Base-by-base conservation (phyloP, 1,284 basidiomycete species). In the Meripilus lineatus region DNA sequence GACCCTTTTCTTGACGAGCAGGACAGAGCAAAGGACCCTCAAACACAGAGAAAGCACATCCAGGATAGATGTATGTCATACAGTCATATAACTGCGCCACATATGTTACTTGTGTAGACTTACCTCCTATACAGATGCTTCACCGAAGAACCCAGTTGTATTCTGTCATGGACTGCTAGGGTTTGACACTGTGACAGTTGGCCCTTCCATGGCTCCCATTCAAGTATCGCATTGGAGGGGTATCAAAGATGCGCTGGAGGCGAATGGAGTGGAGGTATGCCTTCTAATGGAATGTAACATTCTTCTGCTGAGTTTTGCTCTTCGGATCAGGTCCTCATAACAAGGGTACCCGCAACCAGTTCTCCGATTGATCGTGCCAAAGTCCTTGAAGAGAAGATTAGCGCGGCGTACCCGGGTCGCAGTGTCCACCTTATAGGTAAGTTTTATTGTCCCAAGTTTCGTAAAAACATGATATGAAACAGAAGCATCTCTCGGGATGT, bases 211-310 rank as follows among this genome's bases (percentile, higher is more conserved):
- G 46, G 83, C 87, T 8, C 82, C 88, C 3, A 58, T 97, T 21
- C 82, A 93, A 57, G 89, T 98, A 38, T 77, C 84, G 4, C 93
- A 98, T 62, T 98, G 94, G 94, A 78, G 93, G 30, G 94, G 94
- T 3, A 93, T 97, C 51, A 85, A 86, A 56, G 90, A 96, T 58
- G 90, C 88, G 5, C 74, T 98, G 7, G 84, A 94, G 58, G 75
- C 84, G 21, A 91, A 88, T 57, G 93, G 91, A 14, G 79, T 79
- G n/a, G 87, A 97, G 60, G 57, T 58, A 26, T 28, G 41, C 32
- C 5, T 23, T 39, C 17, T 38, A 4, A 22, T 30, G 8, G 15
- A 24, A 4, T 36, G 3, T 25, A 5, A 15, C 13, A 23, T 36
- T 28, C 5, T n/a, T 23, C n/a, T 28, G 18, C 14, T 45, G 34